phyloP scores from a whole-genome alignment of 2,329 filamentous ascomycete genomes.

The Chaetomiaceae sp. region DNA sequence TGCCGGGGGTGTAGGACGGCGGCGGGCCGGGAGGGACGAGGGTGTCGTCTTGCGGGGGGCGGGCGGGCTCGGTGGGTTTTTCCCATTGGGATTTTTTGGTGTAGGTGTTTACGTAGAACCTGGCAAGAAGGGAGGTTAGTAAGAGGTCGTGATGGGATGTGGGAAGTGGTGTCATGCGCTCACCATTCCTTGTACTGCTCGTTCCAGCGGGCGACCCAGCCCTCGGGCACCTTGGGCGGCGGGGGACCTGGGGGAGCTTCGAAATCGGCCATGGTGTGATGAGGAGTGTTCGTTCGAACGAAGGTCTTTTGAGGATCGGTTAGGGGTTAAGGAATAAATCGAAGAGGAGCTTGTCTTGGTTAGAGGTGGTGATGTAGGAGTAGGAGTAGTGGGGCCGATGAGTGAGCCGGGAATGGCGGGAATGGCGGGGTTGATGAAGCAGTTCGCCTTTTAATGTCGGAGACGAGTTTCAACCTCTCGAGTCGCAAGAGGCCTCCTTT shows the following conservation, averaged over 20 bases:
- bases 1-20: constrained; percentile 58
- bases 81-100: constrained; percentile 93
- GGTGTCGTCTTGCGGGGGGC: constrained; percentile 33
- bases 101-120: constrained; percentile 87
- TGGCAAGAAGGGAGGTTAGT: constrained; percentile 32
- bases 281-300: neutral
- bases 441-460: neutral
- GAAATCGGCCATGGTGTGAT: constrained; percentile 48
- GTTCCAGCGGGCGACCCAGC: constrained; percentile 84
- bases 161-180: constrained; percentile 12
- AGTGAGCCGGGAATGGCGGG: neutral
- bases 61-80: constrained; percentile 66
- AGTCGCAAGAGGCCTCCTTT: constrained; percentile 3
- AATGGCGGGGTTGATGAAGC: constrained; percentile 4
- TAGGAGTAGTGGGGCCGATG: neutral
- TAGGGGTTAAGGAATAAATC: neutral
- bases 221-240: constrained; percentile 63
- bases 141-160: neutral
- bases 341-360: no score
- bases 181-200: constrained; percentile 79
- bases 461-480: constrained; percentile 12
- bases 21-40: constrained; percentile 52
- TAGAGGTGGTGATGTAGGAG: constrained; percentile 3
- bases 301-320: neutral
- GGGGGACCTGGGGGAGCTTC: constrained; percentile 51